Percentiles rank a stretch among this genome's conserved stretches.
phyloP scores from a whole-genome alignment of 768 basidiomycete species.

The Macrolepiota fuliginosa region DNA sequence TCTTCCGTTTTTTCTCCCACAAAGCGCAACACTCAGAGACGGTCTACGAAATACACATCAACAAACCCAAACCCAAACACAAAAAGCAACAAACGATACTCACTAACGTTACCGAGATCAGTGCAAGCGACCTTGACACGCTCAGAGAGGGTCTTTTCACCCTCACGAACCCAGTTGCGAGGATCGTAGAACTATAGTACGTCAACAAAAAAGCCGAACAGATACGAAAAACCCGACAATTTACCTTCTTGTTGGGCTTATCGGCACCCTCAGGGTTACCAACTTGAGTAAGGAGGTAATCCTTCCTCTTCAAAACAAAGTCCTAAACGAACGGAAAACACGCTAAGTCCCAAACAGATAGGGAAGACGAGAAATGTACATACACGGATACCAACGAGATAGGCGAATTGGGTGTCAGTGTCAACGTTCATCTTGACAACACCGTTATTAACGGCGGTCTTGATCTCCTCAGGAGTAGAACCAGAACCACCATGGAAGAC shows the following conservation, averaged over 20 bases:
- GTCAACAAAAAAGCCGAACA: not conserved
- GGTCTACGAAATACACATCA: not conserved
- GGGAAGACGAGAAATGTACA: conserved; percentile 16
- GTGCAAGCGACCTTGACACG: conserved; percentile 93
- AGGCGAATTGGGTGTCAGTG: conserved; percentile 93
- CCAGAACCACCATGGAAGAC: conserved; percentile 99
- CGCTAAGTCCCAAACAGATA: not conserved
- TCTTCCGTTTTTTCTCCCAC: not conserved
- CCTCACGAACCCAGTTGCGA: conserved; percentile 98
- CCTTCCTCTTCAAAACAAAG: conserved; percentile 83
- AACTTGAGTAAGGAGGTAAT: conserved; percentile 86
- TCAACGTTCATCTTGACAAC: conserved; percentile 99
- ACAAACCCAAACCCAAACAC: too few relatives aligned
- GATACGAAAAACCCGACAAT: not conserved
- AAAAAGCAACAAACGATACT: not conserved
- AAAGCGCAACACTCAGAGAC: not conserved
- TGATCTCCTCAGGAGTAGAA: conserved; percentile 94
- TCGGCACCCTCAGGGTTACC: conserved; percentile 96
- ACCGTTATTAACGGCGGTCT: conserved; percentile 84
- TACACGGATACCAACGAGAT: conserved; percentile 81
- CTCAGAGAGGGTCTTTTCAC: conserved; percentile 85
- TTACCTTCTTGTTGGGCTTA: conserved; percentile 99
- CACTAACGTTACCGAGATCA: conserved; percentile 70
- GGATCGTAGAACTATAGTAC: conserved; percentile 79
- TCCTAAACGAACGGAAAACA: conserved; percentile 43